Conservation (phyloP, 148 eudicot genomes). For the Fagopyrum tataricum region DNA sequence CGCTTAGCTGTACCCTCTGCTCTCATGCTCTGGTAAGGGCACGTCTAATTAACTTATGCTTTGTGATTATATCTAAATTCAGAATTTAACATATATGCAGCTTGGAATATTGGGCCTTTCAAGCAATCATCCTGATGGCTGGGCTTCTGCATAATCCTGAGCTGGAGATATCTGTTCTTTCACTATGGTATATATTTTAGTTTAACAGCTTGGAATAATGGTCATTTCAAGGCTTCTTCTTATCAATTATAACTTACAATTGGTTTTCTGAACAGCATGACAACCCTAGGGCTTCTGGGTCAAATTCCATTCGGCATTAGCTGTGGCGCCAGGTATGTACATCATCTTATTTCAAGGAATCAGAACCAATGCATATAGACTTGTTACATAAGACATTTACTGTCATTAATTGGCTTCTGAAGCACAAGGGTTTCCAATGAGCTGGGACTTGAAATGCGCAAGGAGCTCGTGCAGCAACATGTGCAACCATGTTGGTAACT, state of each 20-base stretch:
- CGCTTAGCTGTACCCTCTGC: conserved; percentile 3
- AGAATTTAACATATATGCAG: background rate
- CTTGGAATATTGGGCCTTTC: conserved; percentile 6
- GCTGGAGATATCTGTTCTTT: background rate
- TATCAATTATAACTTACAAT: too few relatives aligned
- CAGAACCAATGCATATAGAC: too few relatives aligned
- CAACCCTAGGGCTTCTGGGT: background rate
- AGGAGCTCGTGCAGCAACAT: conserved; percentile 5
- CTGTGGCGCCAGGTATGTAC: background rate
- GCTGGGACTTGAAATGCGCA: background rate
- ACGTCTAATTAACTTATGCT: background rate
- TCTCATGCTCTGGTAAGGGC: conserved; percentile 3
- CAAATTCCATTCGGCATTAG: background rate
- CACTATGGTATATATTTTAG: background rate
- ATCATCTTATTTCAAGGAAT: background rate
- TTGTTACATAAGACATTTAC: too few relatives aligned
- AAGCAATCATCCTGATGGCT: background rate
- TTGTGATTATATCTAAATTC: background rate
- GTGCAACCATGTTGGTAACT: background rate
- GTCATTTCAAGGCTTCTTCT: too few relatives aligned
- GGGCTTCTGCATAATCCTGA: conserved; percentile 4
- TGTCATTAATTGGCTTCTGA: background rate
- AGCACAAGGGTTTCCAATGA: conserved; percentile 12
- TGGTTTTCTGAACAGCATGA: conserved; percentile 1
- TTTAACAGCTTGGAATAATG: background rate